Base-by-base conservation (phyloP, 495 filamentous ascomycete species). In the Cercophora samala region DNA sequence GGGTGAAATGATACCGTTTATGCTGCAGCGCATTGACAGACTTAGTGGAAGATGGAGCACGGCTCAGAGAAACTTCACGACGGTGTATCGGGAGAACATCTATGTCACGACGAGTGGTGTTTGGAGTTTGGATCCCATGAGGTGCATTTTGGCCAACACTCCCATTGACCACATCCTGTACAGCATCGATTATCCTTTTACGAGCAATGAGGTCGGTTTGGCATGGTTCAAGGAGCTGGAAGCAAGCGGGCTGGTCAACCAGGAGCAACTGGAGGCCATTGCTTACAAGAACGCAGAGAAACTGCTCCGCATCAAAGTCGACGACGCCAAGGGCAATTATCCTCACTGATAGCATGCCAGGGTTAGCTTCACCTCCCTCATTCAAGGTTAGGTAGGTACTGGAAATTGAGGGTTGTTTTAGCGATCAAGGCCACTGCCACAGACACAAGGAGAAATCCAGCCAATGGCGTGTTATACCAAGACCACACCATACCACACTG, bases 31-130 rank as follows among this genome's bases (percentile, higher is more conserved):
- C 13, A 85, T 87, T 53, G 76, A 82, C 58, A 79, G 82, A 65
- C 82, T 83, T 79, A 81, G 82, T 23, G 76, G 82, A 58, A 76
- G 81, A 37, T 79, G 82, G 68, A 80, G 82, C 66, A 79, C 84
- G 63, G 68, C 75, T 53, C 78, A 79, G 69, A 78, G 81, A 74
- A 83, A 80, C 23, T 85, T 89, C 69, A 74, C 76, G 53, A 79
- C 87, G 18, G 87, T 88, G 63, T 89, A 86, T 71, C 79, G 82
- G 25, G 74, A 79, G 59, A 89, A 90, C 63, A 77, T 90, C 54
- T 90, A 83, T 84, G 82, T 89, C 60, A 90, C 87, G 3, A 89
- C 88, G 2, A 84, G 80, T 21, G 87, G 88, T 0, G 82, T 87
- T 58, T 90, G 88, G 72, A 84, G 80, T 32, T 81, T 87, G 17